Base-by-base conservation (phyloP, 2,329 filamentous ascomycete genomes). In the Cladosporium sp. region DNA sequence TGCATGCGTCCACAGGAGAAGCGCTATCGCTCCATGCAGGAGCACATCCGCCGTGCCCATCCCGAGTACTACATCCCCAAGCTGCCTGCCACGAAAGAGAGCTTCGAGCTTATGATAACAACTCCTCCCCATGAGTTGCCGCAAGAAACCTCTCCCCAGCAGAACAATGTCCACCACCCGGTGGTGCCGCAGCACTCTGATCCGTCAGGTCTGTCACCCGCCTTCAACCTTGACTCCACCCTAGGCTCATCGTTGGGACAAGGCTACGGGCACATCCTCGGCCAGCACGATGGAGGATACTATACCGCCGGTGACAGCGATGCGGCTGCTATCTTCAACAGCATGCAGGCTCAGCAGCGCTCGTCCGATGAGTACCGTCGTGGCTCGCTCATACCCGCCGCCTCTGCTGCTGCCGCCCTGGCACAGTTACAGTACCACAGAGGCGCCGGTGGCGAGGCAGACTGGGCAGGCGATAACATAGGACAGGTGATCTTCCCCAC, bases 11-110 rank as follows among this genome's bases (percentile, higher is more conserved):
- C 72, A 78, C 80, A 96, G 92, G 92, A 96, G 83, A 96, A 96
- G 81, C 88, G 92, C 73, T 99, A 93, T 83, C 93, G 95, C 79
- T 98, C 94, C 70, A 98, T 99, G 92, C 95, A 98, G 82, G 95
- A 99, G 86, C 95, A 99, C 78, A 98, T 99, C 76, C 92, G 95
- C 75, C 90, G 95, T 79, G 94, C 95, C 72, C 95, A 99, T 79
- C 94, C 94, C 68, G 93, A 96, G 79, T 91, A 97, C 79, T 98
- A 98, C 82, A 96, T 99, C 74, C 90, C 95, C 59, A 97, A 98
- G 86, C 90, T 98, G 74, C 94, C 95, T 72, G 95, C 95, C 59
- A 99, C 94, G 73, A 94, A 97, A 80, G 94, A 98, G 82, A 97
- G 93, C 88, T 97, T 99, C 81, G 84, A 91, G 76, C 85, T 97